Percentiles rank a stretch among this genome's conserved stretches.
These are phyloP conservation scores for Blepharisma undulans DNA, from an alignment of 169 alveolate species.

Conservation along the genomic window DNA sequence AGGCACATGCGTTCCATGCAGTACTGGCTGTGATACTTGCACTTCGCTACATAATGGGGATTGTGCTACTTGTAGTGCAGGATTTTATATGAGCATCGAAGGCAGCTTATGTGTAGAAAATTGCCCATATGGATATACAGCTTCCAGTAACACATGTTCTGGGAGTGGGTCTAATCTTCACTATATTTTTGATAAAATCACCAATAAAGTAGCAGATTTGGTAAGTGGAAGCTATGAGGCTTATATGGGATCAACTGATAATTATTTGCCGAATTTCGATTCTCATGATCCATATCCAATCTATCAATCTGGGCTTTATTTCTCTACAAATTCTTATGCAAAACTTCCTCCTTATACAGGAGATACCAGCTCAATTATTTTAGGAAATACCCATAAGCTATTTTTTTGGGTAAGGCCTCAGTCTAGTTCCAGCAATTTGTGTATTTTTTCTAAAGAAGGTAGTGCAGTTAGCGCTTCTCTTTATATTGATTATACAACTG, in stretches of 20 bases:
- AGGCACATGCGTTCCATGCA: no score
- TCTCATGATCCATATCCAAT: not conserved
- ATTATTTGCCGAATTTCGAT: not conserved
- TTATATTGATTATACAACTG: not conserved
- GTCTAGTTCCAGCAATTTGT: not conserved
- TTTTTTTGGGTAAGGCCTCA: not conserved
- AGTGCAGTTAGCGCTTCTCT: not conserved
- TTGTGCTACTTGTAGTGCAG: no score
- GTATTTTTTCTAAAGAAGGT: not conserved
- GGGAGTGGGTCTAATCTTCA: no score
- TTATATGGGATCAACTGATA: slow-evolving; percentile 6
- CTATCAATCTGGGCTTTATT: not conserved
- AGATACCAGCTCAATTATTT: not conserved
- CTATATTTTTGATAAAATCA: no score
- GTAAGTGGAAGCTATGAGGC: no score
- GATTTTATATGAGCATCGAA: no score
- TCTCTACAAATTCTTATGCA: not conserved
- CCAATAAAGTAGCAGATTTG: no score
- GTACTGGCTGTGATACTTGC: no score
- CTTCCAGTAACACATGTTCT: no score
- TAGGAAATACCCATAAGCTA: not conserved
- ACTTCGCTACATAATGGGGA: no score
- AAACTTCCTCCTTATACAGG: not conserved
- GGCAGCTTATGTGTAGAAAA: no score
- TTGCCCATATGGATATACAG: no score